These are phyloP conservation scores for Thozetella sp. DNA, from an alignment of 495 filamentous ascomycete genomes.

Conservation along the genomic window DNA sequence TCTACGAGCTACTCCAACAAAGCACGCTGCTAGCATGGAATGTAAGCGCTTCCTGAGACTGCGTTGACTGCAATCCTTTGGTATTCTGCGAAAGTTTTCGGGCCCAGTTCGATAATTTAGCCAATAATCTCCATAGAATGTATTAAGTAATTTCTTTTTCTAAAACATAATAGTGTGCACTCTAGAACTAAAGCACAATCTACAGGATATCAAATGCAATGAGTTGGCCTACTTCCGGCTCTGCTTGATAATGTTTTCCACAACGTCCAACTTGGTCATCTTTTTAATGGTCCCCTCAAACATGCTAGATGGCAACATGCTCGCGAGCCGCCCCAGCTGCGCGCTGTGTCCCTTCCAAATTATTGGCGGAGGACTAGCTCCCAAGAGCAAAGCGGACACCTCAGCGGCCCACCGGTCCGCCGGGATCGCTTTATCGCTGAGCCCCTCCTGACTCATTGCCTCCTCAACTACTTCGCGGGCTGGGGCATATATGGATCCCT, in stretches of 20 bases:
- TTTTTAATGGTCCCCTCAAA: slow-evolving; percentile 7
- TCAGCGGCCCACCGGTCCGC: slow-evolving; percentile 12
- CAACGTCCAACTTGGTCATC: slow-evolving; percentile 12
- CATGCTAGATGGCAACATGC: slow-evolving; percentile 7
- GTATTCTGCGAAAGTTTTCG: too few species aligned
- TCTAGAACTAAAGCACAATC: too few species aligned
- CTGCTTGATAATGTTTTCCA: slow-evolving; percentile 8
- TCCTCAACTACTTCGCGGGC: slow-evolving; percentile 23
- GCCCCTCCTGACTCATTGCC: slow-evolving; percentile 11
- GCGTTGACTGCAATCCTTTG: too few species aligned
- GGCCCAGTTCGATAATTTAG: too few species aligned
- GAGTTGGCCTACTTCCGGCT: slow-evolving; percentile 1
- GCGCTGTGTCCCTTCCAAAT: slow-evolving; percentile 12
- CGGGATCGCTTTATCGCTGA: neutral
- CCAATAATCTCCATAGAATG: too few species aligned
- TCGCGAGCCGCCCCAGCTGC: slow-evolving; percentile 1
- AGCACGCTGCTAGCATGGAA: too few species aligned
- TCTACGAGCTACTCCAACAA: too few species aligned
- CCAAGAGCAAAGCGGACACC: slow-evolving; percentile 8
- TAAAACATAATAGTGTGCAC: too few species aligned
- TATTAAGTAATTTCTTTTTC: too few species aligned
- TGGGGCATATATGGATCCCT: slow-evolving; percentile 19
- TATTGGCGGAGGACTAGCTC: slow-evolving; percentile 5
- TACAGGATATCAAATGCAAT: too few species aligned
- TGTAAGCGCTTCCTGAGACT: too few species aligned